Conservation (phyloP, 345 rosid genomes). For the Pistacia vera region DNA sequence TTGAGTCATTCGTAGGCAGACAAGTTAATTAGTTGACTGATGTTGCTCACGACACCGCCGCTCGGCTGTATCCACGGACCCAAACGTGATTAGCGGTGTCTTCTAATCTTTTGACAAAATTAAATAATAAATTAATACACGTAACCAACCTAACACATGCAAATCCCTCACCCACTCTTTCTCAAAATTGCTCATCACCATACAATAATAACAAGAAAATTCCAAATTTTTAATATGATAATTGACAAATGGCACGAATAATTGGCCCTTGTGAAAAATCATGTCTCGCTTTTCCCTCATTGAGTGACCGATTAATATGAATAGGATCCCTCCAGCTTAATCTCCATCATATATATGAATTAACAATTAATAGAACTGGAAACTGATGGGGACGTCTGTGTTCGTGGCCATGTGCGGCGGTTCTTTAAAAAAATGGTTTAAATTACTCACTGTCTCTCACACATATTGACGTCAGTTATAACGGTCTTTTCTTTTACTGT, state of each 20-base stretch:
- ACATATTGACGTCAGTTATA: constrained; percentile 19
- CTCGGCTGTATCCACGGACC: neutral
- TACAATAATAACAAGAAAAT: no score
- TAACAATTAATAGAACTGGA: neutral
- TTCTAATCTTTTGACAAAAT: no score
- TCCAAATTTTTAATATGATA: no score
- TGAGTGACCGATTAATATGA: neutral
- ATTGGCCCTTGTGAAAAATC: no score
- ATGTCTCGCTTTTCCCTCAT: neutral
- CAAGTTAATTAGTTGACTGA: neutral
- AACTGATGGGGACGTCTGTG: constrained; percentile 20
- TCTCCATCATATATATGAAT: no score
- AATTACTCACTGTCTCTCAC: neutral
- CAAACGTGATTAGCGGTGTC: constrained; percentile 6
- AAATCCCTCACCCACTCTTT: neutral
- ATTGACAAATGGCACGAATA: no score
- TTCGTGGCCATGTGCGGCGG: constrained; percentile 51
- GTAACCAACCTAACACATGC: neutral
- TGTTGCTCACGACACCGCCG: neutral
- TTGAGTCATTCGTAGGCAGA: neutral
- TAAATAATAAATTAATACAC: no score
- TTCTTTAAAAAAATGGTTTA: neutral
- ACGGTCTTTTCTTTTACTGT: neutral
- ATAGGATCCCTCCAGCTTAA: no score
- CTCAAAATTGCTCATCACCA: no score